Evolutionary conservation across 306 rosid species (phyloP), one percentile per base, ranked within the genome.

Genomic region (Ziziphus jujuba): DNA sequence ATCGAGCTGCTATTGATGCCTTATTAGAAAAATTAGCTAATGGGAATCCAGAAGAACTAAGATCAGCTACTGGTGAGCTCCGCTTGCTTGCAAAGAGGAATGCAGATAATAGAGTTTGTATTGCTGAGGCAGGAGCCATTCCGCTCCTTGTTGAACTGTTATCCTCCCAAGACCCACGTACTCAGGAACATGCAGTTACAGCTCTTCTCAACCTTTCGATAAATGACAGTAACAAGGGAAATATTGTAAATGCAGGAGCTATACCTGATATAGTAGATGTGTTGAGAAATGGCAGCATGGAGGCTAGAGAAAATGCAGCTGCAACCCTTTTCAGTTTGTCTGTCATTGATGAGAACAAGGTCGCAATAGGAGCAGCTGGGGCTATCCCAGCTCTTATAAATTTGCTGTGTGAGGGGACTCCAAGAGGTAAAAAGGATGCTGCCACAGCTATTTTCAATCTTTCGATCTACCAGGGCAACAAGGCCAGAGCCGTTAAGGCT

Each of bases 251-350:
- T 47, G 91, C 96, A 1, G 95, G 99, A 72, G 97, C 99, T 57
- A 87, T 95, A 78, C 87, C 97, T 0, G 95, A 89, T 69, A 90
- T 95, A 72, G 99, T 95, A 52, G 96, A 90, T 70, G 99, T 95
- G 43, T 59, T 95, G 85, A 90, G 62, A 82, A 87, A 79, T 58
- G 97, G 97, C 9, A 95, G 96, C 85, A 90, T 85, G 92, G 99
- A 95, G 68, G 97, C 97, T 63, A 85, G 99, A 83, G 99, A 90
- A 78, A 95, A 95, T 22, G 99, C 99, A 34, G 99, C 97, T 50
- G 99, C 99, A 15, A 90, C 99, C 48, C 97, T 95, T 71, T 95
- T 95, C 77, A 90, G 97, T 61, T 84, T 95, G 75, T 90, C 99
- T 0, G 97, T 88, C 14, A 62, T 95, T 21, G 99, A 95, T 24